Evolutionary conservation across 345 rosid species (phyloP), one percentile per base, ranked within the genome.

Genomic region (Eucalyptus dawsonii): DNA sequence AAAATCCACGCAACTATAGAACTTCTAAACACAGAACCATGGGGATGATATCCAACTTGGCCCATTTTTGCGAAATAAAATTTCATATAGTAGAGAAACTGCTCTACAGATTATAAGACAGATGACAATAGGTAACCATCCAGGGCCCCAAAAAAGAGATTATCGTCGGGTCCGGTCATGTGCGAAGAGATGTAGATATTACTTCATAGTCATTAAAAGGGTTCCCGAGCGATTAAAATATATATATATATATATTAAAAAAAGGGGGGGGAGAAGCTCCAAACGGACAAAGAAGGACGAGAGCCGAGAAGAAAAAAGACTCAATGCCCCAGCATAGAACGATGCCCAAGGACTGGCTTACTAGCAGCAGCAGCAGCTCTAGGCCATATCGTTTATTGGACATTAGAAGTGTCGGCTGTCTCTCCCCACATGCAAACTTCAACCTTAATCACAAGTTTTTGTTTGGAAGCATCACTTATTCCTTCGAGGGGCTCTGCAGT

Each of bases 41-140:
- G 4, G 8, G n/a, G n/a, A n/a, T 11, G n/a, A 62, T 27, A 62
- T 27, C 72, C 19, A 62, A 29, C 72, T 62, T 62, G 34, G 17
- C 9, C 72, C 72, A 1, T 12, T 62, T 29, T 62, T 29, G 72
- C 2, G 9, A 6, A 29, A 62, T 14, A 62, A 62, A 29, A 6
- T 62, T 29, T 14, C 9, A 7, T 62, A 0, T 14, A 29, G 3
- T 62, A 62, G 17, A 27, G 16, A 62, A 62, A 62, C 34, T 62
- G 72, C 72, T 62, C 4, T 14, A 29, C 72, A 29, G 34, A 62
- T 62, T 62, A 62, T 14, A 13, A 62, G 72, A 62, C 67, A 25
- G 60, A 9, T 19, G 67, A 98, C 93, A 49, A 97, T 96, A 47
- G 97, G 98, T 92, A 54, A 54, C 5, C 10, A 9, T 2, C 27